These are phyloP conservation scores for Schizochytrium sp. DNA, from an alignment of 108 stramenopile genomes.

Conservation along the genomic window DNA sequence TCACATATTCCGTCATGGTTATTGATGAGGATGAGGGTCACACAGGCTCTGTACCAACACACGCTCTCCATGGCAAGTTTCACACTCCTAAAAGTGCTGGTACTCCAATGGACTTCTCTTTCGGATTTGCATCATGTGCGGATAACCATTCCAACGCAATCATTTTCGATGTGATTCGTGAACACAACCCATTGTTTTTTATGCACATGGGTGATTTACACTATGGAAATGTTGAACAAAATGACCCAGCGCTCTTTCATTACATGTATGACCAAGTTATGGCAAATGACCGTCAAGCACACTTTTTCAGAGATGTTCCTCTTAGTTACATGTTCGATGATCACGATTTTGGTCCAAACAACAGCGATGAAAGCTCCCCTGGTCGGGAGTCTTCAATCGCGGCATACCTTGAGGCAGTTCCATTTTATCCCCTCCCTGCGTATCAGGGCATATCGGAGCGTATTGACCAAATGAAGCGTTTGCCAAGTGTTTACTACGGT, in stretches of 20 bases:
- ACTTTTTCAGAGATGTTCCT: constrained; percentile 25
- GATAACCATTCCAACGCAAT: constrained; percentile 47
- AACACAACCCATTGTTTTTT: constrained; percentile 59
- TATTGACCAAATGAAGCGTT: neutral
- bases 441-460: neutral
- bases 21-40: neutral
- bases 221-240: constrained; percentile 27
- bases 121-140: constrained; percentile 52
- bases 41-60: neutral
- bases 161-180: constrained; percentile 57
- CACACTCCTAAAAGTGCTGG: neutral
- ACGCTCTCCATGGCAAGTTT: neutral
- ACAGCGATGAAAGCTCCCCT: constrained; percentile 49
- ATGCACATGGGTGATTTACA: constrained; percentile 61
- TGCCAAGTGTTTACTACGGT: neutral
- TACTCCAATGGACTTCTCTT: constrained; percentile 2
- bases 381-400: constrained; percentile 38
- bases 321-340: constrained; percentile 56
- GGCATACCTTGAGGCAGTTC: constrained; percentile 40
- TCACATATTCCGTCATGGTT: neutral
- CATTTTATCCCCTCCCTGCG: constrained; percentile 32
- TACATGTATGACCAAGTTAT: neutral
- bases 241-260: neutral
- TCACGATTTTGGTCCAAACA: constrained; percentile 62
- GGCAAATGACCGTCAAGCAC: constrained; percentile 24